phyloP scores from a whole-genome alignment of 345 rosid species.

The Salix suchowensis region DNA sequence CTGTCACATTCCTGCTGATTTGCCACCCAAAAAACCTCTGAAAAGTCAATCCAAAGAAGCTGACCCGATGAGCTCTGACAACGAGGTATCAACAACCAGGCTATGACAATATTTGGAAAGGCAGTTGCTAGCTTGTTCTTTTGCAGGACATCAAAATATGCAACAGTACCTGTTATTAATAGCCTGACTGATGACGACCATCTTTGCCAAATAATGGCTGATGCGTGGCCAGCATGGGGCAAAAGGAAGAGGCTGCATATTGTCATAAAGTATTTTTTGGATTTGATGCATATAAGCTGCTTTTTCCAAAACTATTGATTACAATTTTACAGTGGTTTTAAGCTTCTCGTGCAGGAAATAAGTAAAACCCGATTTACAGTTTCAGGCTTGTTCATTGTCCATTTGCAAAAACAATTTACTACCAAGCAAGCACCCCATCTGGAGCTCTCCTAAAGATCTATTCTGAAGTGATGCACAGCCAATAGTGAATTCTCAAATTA shows the following conservation, averaged over 20 bases:
- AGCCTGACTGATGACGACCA: no score
- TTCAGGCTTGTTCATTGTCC: neutral
- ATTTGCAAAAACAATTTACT: neutral
- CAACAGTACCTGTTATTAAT: no score
- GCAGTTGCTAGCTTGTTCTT: no score
- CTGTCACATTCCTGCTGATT: no score
- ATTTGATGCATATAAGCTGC: slow-evolving; percentile 56
- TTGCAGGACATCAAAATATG: no score
- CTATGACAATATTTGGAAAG: no score
- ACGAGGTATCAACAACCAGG: no score
- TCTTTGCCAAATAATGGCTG: slow-evolving; percentile 23
- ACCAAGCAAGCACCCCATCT: neutral
- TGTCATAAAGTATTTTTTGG: slow-evolving; percentile 81
- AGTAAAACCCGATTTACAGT: neutral
- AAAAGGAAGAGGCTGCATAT: slow-evolving; percentile 86
- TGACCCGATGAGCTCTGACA: no score
- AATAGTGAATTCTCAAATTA: neutral
- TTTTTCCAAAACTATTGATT: neutral
- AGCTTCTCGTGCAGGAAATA: neutral
- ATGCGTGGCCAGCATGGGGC: slow-evolving; percentile 99
- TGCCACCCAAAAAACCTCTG: no score
- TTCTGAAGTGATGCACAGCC: neutral
- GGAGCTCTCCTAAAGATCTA: neutral
- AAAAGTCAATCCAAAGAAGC: no score
- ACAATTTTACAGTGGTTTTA: neutral